phyloP scores from a whole-genome alignment of 2,329 filamentous ascomycete genomes.

The Botrytis deweyae region DNA sequence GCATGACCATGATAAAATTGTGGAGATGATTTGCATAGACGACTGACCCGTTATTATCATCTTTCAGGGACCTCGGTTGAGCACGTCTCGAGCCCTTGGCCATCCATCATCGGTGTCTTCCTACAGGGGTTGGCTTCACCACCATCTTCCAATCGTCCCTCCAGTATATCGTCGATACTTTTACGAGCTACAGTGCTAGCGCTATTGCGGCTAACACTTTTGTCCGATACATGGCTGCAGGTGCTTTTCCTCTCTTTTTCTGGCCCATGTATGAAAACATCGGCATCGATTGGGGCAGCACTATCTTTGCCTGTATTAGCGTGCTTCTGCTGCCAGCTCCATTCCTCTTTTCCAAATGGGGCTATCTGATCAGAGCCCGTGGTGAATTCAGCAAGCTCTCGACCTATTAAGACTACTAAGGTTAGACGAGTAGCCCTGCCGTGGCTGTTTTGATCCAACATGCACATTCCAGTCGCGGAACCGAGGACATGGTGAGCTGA shows the following conservation, averaged over 20 bases:
- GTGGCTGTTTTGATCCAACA: not conserved
- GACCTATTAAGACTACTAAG: slow-evolving; percentile 7
- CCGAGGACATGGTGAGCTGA: not conserved
- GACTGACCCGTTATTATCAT: slow-evolving; percentile 6
- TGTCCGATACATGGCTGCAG: slow-evolving; percentile 1
- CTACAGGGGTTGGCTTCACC: not conserved
- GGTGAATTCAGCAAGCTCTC: slow-evolving; percentile 7
- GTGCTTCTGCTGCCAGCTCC: slow-evolving; percentile 1
- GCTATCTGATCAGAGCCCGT: not conserved
- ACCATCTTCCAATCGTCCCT: slow-evolving; percentile 1
- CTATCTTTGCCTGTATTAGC: not conserved
- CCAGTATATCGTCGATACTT: slow-evolving; percentile 10
- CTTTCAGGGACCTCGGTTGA: slow-evolving; percentile 5
- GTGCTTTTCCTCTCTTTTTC: slow-evolving; percentile 7
- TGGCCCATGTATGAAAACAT: slow-evolving; percentile 4
- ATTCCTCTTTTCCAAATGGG: slow-evolving; percentile 4
- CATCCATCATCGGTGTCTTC: slow-evolving; percentile 9
- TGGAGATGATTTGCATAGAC: slow-evolving; percentile 6
- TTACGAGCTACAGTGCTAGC: not conserved
- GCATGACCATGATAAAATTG: slow-evolving; percentile 9
- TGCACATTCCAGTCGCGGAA: not conserved
- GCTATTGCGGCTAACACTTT: slow-evolving; percentile 17
- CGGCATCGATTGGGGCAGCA: not conserved
- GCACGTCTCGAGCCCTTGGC: slow-evolving; percentile 2
- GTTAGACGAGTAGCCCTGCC: not conserved